Percentiles rank a stretch among this genome's conserved stretches.
Conservation (phyloP, 1,139 yeast species). For the Lodderomyces parapsilosis region DNA sequence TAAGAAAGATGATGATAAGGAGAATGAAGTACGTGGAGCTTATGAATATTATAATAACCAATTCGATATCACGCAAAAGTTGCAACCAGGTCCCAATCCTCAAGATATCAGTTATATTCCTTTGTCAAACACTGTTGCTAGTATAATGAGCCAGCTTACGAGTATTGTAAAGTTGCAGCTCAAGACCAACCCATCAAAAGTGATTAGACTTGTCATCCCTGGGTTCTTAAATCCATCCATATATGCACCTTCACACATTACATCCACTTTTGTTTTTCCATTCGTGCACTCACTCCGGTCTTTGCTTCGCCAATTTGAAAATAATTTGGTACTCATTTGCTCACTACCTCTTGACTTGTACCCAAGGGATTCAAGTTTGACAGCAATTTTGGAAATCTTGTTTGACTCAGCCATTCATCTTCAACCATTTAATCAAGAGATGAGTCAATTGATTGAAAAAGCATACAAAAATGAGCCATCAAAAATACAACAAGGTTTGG, state of each 20-base stretch:
- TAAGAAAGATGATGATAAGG: constrained; percentile 31
- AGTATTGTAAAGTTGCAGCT: constrained; percentile 36
- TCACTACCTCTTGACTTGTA: constrained; percentile 70
- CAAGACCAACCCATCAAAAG: constrained; percentile 31
- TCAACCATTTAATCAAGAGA: constrained; percentile 81
- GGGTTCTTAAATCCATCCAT: constrained; percentile 75
- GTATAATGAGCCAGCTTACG: constrained; percentile 41
- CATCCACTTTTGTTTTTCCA: constrained; percentile 52
- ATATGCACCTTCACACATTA: constrained; percentile 56
- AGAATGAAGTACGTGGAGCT: constrained; percentile 13
- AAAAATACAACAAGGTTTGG: constrained; percentile 83
- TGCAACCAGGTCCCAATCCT: constrained; percentile 64
- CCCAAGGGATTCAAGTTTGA: constrained; percentile 52
- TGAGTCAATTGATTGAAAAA: constrained; percentile 62
- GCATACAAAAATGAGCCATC: constrained; percentile 70
- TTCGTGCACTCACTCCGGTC: constrained; percentile 63
- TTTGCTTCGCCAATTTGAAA: constrained; percentile 47
- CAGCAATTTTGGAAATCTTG: constrained; percentile 55
- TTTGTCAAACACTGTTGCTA: constrained; percentile 21
- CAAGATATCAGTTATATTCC: constrained; percentile 60
- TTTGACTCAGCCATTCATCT: constrained; percentile 72
- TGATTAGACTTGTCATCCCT: constrained; percentile 73
- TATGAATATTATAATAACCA: constrained; percentile 62
- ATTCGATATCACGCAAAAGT: constrained; percentile 71
- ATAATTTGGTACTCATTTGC: constrained; percentile 45